These are phyloP conservation scores for Fusarium longipes DNA, from an alignment of 2,329 filamentous ascomycete genomes.

Conservation along the genomic window DNA sequence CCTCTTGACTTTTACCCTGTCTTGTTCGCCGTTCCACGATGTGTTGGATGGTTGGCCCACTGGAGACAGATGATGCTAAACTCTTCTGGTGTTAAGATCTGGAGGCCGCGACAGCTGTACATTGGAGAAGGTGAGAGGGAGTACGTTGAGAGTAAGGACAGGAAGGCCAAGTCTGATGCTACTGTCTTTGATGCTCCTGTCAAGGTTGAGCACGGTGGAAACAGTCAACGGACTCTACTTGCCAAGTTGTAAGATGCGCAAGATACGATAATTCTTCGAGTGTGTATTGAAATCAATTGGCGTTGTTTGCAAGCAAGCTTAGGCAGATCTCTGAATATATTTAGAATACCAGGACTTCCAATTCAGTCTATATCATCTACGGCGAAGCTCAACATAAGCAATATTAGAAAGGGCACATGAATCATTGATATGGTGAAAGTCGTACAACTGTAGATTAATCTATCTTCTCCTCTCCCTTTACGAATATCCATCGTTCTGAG, in stretches of 20 bases:
- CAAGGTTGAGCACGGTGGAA: constrained; percentile 25
- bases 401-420: no score
- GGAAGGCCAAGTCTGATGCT: constrained; percentile 46
- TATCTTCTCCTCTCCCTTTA: no score
- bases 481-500: no score
- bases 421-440: no score
- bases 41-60: constrained; percentile 63
- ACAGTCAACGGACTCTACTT: constrained; percentile 14
- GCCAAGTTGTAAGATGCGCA: constrained; percentile 1
- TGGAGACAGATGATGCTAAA: constrained; percentile 64
- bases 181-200: constrained; percentile 18
- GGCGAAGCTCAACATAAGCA: no score
- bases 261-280: background rate
- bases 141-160: constrained; percentile 54
- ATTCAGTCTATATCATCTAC: no score
- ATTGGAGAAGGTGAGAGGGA: constrained; percentile 57
- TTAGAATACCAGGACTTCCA: no score
- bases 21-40: constrained; percentile 62
- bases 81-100: constrained; percentile 61
- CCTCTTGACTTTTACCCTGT: constrained; percentile 65
- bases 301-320: background rate
- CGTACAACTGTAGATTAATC: no score
- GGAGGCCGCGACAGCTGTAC: constrained; percentile 62
- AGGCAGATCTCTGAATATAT: background rate
- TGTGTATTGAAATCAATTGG: background rate